Base-by-base conservation (phyloP, 306 rosid genomes). In the Heteromeles arbutifolia region DNA sequence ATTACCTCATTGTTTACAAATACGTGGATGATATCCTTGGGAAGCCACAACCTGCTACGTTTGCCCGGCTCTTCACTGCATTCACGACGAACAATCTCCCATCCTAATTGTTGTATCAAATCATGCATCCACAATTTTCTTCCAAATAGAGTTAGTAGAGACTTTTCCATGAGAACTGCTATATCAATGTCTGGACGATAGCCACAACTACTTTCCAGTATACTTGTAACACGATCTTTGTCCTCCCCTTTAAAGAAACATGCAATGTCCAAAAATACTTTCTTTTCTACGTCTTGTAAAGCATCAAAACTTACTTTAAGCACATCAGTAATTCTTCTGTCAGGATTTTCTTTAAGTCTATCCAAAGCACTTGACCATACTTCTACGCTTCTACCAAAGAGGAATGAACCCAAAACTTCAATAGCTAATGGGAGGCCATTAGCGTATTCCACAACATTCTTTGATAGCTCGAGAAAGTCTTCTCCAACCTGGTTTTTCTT, bases 11-110 rank as follows among this genome's bases (percentile, higher is more conserved):
- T 58, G 9, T n/a, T 21, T n/a, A 2, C 37, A 1, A 78, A 48
- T 6, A 68, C 65, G 4, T 1, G 71, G 50, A 45, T 78, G 43
- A 78, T 32, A 12, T 78, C 81, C 11, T 70, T 29, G 21, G 31
- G 76, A 70, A 78, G 76, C 81, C 81, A 78, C 22, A 78, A 50
- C 65, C 81, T 70, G 6, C 66, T 70, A 17, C 76, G 65, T 70
- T 70, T 71, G 15, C 39, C 65, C 0, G 65, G 72, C 13, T 70
- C 43, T 4, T 70, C 11, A 0, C 31, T 28, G 11, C 56, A 66
- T 9, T 76, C 44, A 37, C 14, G 15, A 21, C 65, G 43, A 34
- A 78, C 81, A 34, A 78, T 50, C 11, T 63, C 54, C 32, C 73
- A 68, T 8, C 81, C 81, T 76, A 78, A 34, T 70, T 78, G 65